Evolutionary conservation across 352 stramenopile genomes (phyloP), one percentile per base, ranked within the genome.

Genomic region (Pythium aristosporum): DNA sequence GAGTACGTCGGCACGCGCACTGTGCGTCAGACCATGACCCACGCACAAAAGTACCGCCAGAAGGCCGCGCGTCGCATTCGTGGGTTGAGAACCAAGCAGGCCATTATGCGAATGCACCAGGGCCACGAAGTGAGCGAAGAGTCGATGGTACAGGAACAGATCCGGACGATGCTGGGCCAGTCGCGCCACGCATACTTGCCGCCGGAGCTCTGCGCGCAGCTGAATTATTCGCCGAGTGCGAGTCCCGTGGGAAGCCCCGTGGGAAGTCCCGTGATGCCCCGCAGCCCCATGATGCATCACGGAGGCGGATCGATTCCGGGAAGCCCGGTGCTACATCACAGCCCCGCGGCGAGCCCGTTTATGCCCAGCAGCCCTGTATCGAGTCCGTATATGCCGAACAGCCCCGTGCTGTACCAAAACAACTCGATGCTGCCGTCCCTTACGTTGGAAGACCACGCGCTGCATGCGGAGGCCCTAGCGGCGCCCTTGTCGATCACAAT

Each of bases 1-100:
- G 75, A 78, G 34, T 78, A 82, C 43, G 79, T 92, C 2, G 80
- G 74, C 37, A 91, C 84, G 18, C 81, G 81, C 55, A 89, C 80
- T 0, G 80, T 89, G 51, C 78, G 82, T 13, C 82, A 91, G 74
- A 88, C 80, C 36, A 89, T 89, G 79, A 90, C 80, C 0, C 81
- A 92, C 52, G 82, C 79, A 21, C 82, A 91, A 49, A 89, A 90
- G 69, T 90, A 89, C 61, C 77, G 78, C 0, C 74, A 88, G 57
- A 91, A 91, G 51, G 71, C 76, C 8, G 76, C 74, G 20, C 77
- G 82, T 0, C 72, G 82, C 3, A 68, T 89, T 9, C 82, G 82
- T 10, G 82, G 82, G 0, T 59, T 91, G 32, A 76, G 82, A 43
- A 90, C 80, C 18, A 87, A 86, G 66, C 80, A 89, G 59, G 80